Conservation (phyloP, 768 basidiomycete genomes). For the Auricularia cornea region DNA sequence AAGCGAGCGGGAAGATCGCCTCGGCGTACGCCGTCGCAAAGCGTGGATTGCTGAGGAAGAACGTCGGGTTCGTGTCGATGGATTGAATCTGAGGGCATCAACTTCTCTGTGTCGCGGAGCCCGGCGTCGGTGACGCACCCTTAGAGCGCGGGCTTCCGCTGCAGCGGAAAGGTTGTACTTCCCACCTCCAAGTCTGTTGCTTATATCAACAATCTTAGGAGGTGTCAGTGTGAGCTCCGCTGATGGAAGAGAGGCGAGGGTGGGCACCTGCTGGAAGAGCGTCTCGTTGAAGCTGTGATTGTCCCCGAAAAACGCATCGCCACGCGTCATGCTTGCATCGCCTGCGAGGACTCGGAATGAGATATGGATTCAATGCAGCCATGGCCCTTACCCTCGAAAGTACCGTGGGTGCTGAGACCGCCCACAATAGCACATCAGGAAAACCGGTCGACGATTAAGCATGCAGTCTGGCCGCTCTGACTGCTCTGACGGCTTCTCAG, state of each 20-base stretch:
- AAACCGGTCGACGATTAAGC: too few relatives aligned
- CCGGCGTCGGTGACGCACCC: conserved; percentile 2
- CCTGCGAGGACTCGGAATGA: background rate
- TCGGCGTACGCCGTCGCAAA: conserved; percentile 4
- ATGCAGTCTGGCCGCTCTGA: too few relatives aligned
- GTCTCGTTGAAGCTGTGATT: conserved; percentile 5
- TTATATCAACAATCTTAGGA: background rate
- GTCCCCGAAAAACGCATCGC: conserved; percentile 7
- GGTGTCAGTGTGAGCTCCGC: background rate
- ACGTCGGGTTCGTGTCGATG: conserved; percentile 3
- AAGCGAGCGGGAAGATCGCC: conserved; percentile 3
- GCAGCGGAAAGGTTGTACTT: conserved; percentile 2
- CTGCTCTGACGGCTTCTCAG: too few relatives aligned
- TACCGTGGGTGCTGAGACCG: conserved; percentile 2
- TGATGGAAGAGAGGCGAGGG: background rate
- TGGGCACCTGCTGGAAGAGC: conserved; percentile 3
- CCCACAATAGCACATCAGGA: too few relatives aligned
- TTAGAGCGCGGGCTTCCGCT: conserved; percentile 1
- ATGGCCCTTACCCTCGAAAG: conserved; percentile 4
- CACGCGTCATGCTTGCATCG: conserved; percentile 7
- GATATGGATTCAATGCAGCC: background rate
- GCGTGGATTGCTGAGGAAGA: conserved; percentile 2
- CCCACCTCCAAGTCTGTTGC: background rate
- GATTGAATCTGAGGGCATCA: background rate
- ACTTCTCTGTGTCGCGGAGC: background rate